These are phyloP conservation scores for Cyathus striatus DNA, from an alignment of 768 basidiomycete species.

Conservation along the genomic window DNA sequence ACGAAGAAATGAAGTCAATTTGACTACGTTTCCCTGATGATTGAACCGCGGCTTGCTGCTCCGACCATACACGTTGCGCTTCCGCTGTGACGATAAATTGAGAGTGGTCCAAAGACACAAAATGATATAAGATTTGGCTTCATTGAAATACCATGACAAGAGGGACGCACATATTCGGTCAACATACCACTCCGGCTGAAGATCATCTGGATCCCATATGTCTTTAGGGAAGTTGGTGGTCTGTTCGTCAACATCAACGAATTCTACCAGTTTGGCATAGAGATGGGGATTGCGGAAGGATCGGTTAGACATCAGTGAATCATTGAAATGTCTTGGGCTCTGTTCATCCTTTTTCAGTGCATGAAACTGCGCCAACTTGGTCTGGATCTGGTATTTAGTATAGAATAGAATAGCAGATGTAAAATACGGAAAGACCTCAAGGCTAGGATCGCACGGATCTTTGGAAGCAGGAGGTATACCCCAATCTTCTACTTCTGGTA, in stretches of 20 bases:
- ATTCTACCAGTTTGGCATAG: constrained; percentile 93
- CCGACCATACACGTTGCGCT: constrained; percentile 57
- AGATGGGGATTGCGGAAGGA: constrained; percentile 96
- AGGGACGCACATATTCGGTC: constrained; percentile 66
- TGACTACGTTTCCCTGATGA: constrained; percentile 50
- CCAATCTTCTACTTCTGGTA: constrained; percentile 66
- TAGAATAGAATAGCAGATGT: neutral
- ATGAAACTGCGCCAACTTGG: constrained; percentile 78
- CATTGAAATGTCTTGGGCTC: constrained; percentile 88
- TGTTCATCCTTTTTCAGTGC: constrained; percentile 56
- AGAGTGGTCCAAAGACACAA: too few relatives aligned
- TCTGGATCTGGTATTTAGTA: constrained; percentile 33
- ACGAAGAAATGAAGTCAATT: constrained; percentile 50
- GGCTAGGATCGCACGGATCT: constrained; percentile 53
- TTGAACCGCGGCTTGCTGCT: constrained; percentile 50
- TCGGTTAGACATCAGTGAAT: constrained; percentile 87
- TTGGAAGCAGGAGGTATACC: constrained; percentile 63
- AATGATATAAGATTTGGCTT: too few relatives aligned
- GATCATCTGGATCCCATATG: constrained; percentile 69
- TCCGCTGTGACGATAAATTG: constrained; percentile 38
- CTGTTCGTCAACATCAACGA: constrained; percentile 86
- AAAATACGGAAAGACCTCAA: constrained; percentile 41
- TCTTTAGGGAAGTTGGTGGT: constrained; percentile 73
- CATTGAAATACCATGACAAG: too few relatives aligned
- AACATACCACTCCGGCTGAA: constrained; percentile 70